These are phyloP conservation scores for Petunia hybrid DNA, from an alignment of 305 asterid species.

Conservation along the genomic window DNA sequence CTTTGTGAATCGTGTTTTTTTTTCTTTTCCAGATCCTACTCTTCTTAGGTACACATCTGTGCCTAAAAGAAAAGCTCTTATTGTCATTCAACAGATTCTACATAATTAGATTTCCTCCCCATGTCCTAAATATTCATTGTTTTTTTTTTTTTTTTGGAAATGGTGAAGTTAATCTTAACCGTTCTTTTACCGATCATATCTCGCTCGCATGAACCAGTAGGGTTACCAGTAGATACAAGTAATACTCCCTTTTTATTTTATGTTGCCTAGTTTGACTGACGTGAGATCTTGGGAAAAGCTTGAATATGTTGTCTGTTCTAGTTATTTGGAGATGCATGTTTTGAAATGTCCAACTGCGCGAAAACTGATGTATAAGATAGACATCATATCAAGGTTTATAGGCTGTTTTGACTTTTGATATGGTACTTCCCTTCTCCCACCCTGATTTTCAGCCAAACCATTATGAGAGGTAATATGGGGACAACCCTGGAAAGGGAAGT, in stretches of 20 bases:
- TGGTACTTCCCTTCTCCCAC: background rate
- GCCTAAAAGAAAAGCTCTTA: background rate
- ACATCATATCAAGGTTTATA: constrained; percentile 15
- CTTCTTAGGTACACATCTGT: background rate
- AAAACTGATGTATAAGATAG: constrained; percentile 22
- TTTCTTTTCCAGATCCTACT: constrained; percentile 10
- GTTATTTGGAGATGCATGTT: constrained; percentile 10
- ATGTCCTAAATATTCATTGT: background rate
- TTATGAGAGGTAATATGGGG: background rate
- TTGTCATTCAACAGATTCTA: background rate
- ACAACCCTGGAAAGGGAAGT: background rate
- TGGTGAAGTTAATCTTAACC: too few relatives aligned
- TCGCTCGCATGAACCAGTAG: background rate
- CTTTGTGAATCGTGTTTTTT: background rate
- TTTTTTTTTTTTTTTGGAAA: too few relatives aligned
- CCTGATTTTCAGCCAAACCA: constrained; percentile 3
- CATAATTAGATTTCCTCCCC: background rate
- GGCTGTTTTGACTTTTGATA: background rate
- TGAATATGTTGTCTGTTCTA: background rate
- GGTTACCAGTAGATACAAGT: constrained; percentile 9
- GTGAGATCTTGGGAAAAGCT: background rate
- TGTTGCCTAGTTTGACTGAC: constrained; percentile 13
- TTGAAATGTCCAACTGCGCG: background rate
- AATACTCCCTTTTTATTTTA: background rate
- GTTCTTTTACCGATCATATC: constrained; percentile 15